Evolutionary conservation across 495 filamentous ascomycete species (phyloP), one percentile per base, ranked within the genome.

Genomic region (Aspergillus carlsbadensis): DNA sequence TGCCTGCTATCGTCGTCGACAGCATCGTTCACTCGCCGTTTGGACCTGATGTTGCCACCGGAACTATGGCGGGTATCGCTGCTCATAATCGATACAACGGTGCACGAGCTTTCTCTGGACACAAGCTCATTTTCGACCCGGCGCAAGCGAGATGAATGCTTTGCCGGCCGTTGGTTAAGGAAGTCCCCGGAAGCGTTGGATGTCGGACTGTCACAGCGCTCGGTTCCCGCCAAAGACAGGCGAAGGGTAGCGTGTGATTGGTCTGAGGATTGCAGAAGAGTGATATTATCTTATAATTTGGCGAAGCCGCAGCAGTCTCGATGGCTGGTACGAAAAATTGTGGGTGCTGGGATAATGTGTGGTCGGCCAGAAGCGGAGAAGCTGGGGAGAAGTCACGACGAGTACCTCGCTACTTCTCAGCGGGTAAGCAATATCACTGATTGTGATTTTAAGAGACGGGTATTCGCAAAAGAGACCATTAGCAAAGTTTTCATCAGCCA

Each of bases 61-160:
- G 69, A 54, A 52, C 62, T 64, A 69, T 70, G 70, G 59, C 76
- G 78, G 52, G 60, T 65, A 18, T 75, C 73, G 45, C 69, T 73
- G 60, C 58, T 74, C 69, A 78, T 80, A 68, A 45, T 77, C 56
- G 67, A 65, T 62, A 64, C 70, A 54, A 68, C 69, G 34, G 71
- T 72, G 60, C 72, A 73, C 65, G 62, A 66, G 40, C 56, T 59
- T 44, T 61, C 54, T 51, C 62, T 65, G 42, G 58, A 61, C 63
- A 65, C 70, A 73, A 67, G 62, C 67, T 71, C 65, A 65, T 66
- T 57, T 65, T 69, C 64, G 44, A 66, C 47, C 51, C 24, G 60
- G 50, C 45, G 52, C 51, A 49, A 50, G 34, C 53, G 61, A 66
- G 59, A 58, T 68, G 68, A 72, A 72, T 53, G 46, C 64, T 70